Conservation (phyloP, 2,329 filamentous ascomycete genomes). For the Aspergillus ochraceus region DNA sequence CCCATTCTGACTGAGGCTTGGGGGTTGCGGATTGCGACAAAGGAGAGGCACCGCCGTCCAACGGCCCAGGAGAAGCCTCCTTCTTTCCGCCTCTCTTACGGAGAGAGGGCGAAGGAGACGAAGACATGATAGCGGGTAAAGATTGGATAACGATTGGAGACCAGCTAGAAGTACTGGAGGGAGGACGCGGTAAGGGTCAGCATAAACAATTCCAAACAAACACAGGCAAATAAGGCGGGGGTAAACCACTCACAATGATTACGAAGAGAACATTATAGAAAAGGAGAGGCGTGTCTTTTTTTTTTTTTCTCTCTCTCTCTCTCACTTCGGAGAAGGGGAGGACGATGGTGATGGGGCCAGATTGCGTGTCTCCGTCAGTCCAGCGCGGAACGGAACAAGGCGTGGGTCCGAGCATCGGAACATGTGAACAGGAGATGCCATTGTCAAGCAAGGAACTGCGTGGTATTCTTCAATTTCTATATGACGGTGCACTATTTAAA, state of each 20-base stretch:
- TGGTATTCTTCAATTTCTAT: neutral
- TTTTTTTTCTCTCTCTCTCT: neutral
- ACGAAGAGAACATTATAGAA: constrained; percentile 19
- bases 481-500: neutral
- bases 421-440: neutral
- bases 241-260: constrained; percentile 10
- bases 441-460: neutral
- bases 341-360: constrained; percentile 8
- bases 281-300: neutral
- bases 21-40: constrained; percentile 17
- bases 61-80: constrained; percentile 28
- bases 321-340: neutral
- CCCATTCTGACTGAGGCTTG: constrained; percentile 62
- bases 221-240: neutral
- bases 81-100: constrained; percentile 45
- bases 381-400: constrained; percentile 25
- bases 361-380: constrained; percentile 24
- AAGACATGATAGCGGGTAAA: constrained; percentile 33
- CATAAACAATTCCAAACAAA: constrained; percentile 14
- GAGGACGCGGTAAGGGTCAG: neutral
- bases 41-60: constrained; percentile 23
- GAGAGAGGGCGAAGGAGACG: constrained; percentile 36
- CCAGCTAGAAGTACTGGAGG: constrained; percentile 12
- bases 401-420: constrained; percentile 13
- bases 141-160: constrained; percentile 9